phyloP scores from a whole-genome alignment of 192 early-diverging fungal species.

The Dimargaris verticillata region DNA sequence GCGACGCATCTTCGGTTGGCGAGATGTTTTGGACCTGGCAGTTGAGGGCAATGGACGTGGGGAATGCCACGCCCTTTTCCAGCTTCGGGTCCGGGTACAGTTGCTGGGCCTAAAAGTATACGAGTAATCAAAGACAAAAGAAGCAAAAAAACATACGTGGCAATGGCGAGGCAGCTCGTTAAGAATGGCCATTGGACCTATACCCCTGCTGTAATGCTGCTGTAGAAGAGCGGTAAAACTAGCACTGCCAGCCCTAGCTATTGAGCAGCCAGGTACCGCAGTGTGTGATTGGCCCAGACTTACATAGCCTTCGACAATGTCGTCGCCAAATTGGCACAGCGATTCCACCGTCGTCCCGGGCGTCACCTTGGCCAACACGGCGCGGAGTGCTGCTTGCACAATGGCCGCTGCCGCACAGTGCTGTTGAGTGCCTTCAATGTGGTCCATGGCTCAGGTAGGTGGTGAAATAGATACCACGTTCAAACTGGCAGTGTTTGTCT shows the following conservation, averaged over 20 bases:
- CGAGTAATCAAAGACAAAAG: too few species aligned
- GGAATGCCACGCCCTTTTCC: conserved; percentile 65
- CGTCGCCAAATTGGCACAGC: conserved; percentile 41
- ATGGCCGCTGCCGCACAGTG: conserved; percentile 62
- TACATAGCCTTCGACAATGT: conserved; percentile 35
- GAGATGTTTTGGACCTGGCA: conserved; percentile 61
- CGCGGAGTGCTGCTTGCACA: conserved; percentile 39
- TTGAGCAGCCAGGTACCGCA: too few species aligned
- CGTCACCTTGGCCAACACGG: conserved; percentile 26
- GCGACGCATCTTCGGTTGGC: conserved; percentile 44
- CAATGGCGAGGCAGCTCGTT: too few species aligned
- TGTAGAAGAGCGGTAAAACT: too few species aligned
- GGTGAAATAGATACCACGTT: neutral
- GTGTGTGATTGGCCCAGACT: conserved; percentile 11
- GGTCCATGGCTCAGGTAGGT: conserved; percentile 28
- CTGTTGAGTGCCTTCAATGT: conserved; percentile 49
- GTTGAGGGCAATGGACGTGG: conserved; percentile 73
- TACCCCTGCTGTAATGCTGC: too few species aligned
- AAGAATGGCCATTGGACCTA: too few species aligned
- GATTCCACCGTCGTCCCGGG: conserved; percentile 29
- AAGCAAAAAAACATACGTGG: too few species aligned
- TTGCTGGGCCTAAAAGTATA: conserved; percentile 27
- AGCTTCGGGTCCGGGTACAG: conserved; percentile 37
- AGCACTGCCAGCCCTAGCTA: too few species aligned
- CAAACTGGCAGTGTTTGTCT: too few species aligned